Conservation (phyloP, 805 yeast species). For the Pichia eremophila region DNA sequence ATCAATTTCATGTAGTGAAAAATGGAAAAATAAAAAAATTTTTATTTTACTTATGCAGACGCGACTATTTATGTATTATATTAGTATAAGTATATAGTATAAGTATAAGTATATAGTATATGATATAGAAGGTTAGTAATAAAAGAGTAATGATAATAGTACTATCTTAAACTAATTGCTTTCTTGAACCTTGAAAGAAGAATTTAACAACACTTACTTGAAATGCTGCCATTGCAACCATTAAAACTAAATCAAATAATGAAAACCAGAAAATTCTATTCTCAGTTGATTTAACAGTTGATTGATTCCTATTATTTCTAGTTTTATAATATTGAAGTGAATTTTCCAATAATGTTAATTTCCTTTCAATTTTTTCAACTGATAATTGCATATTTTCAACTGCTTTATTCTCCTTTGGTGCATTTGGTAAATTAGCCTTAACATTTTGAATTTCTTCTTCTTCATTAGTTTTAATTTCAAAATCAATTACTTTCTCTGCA, state of each 20-base stretch:
- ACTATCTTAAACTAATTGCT: constrained; percentile 54
- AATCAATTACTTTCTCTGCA: constrained; percentile 76
- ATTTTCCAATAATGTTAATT: constrained; percentile 46
- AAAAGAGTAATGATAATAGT: too few species aligned
- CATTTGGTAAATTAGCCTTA: constrained; percentile 53
- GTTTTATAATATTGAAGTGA: constrained; percentile 76
- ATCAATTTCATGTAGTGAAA: too few species aligned
- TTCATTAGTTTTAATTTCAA: constrained; percentile 56
- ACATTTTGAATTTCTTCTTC: constrained; percentile 17
- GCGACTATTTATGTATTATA: too few species aligned
- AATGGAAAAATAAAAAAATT: too few species aligned
- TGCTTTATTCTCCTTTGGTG: constrained; percentile 44
- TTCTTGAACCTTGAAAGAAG: constrained; percentile 64
- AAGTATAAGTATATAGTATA: too few species aligned
- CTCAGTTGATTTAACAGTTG: constrained; percentile 61
- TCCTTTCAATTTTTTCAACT: constrained; percentile 49
- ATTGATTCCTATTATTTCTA: constrained; percentile 85
- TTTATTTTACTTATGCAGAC: too few species aligned
- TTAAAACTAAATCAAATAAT: constrained; percentile 51
- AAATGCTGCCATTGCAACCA: constrained; percentile 60
- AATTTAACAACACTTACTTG: constrained; percentile 63
- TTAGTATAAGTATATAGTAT: too few species aligned
- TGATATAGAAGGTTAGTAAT: too few species aligned
- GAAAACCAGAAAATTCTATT: constrained; percentile 56
- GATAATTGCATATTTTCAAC: constrained; percentile 47